Evolutionary conservation across 495 filamentous ascomycete species (phyloP), one percentile per base, ranked within the genome.

Genomic region (Cryomyces minteri): DNA sequence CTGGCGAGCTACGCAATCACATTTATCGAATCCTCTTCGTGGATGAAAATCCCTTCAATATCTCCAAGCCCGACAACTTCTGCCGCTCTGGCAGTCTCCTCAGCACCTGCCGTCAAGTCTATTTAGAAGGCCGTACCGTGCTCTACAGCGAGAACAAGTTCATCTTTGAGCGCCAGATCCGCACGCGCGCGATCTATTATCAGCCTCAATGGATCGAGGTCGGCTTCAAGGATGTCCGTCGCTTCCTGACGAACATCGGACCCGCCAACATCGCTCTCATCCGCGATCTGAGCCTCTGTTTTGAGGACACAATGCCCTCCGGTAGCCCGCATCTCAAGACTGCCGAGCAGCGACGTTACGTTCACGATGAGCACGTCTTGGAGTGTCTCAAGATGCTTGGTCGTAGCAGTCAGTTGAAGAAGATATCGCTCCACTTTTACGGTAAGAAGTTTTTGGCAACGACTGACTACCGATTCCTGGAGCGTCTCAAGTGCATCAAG

Each of bases 91-190:
- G 55, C 5, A 51, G 46, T 11, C 52, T 67, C 14, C 56, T 67
- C 29, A 45, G 55, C 11, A 61, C 58, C 18, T 66, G 61, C 50
- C 51, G 44, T 30, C 43, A 51, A 9, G 46, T 66, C 32, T 42
- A 56, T 46, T 43, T 51, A 10, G 63, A 67, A 51, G 60, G 43
- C 12, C 52, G 54, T 36, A 51, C 34, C 30, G 46, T 64, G 12
- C 45, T 67, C 6, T 67, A 67, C 46, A 50, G 55, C 11, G 51
- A 58, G 45, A 64, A 64, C 45, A 51, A 46, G 18, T 65, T 67
- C 47, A 2, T 49, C 12, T 59, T 66, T 37, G 48, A 43, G 18
- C 49, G 56, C 29, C 48, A 54, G 29, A 37, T 28, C 5, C 5
- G 12, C 0, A 46, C 43, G 1, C 40, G 51, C 9, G 46, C 43